A percentile compares a stretch with the other conserved stretches of the same genome.
Conservation (phyloP, 2,329 filamentous ascomycete genomes). For the Hypoxylon sp. region DNA sequence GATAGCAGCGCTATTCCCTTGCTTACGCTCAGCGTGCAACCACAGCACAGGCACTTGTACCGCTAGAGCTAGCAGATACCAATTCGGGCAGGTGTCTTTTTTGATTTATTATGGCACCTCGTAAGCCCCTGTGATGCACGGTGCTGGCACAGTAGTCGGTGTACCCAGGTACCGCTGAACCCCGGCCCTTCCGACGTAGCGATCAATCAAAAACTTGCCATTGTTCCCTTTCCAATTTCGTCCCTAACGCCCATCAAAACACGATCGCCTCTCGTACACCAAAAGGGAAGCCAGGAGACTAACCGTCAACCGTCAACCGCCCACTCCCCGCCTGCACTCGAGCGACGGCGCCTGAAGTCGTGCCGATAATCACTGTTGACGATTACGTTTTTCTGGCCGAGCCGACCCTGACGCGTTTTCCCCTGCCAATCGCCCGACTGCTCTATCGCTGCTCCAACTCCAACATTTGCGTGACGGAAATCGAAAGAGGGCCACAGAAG, state of each 20-base stretch:
- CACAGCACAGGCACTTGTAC: background rate
- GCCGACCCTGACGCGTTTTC: constrained; percentile 26
- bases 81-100: background rate
- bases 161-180: constrained; percentile 31
- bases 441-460: constrained; percentile 3
- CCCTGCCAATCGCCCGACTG: constrained; percentile 28
- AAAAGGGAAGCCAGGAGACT: constrained; percentile 23
- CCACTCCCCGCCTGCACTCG: constrained; percentile 20
- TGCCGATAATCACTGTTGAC: constrained; percentile 19
- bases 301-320: constrained; percentile 23
- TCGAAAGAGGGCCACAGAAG: constrained; percentile 41
- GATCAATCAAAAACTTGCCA: constrained; percentile 39
- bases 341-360: constrained; percentile 9
- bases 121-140: constrained; percentile 11
- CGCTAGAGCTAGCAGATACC: background rate
- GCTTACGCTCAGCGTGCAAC: too few species aligned
- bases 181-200: constrained; percentile 36
- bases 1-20: too few species aligned
- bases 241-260: constrained; percentile 37
- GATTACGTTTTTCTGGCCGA: constrained; percentile 14
- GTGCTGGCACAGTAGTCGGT: constrained; percentile 30
- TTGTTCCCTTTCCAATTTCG: constrained; percentile 37
- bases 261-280: constrained; percentile 31
- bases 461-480: constrained; percentile 18
- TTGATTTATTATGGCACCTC: too few species aligned